A percentile compares a stretch with the other conserved stretches of the same genome.
These are phyloP conservation scores for Hamamelis virginiana DNA, from an alignment of 164 flowering plant genomes.

Conservation along the genomic window DNA sequence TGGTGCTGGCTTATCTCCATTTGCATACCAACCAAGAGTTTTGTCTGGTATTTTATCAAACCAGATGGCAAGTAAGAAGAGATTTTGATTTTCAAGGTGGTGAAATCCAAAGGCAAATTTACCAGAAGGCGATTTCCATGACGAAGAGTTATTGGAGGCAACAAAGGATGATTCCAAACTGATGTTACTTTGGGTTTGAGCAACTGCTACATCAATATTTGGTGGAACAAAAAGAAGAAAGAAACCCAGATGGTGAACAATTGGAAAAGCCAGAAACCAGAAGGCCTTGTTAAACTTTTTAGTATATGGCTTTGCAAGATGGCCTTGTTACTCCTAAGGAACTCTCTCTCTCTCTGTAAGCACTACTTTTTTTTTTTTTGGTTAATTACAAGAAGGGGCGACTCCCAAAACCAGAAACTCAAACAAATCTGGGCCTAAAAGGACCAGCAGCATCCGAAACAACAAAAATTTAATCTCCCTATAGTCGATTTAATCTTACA, in stretches of 20 bases:
- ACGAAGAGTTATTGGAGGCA: not conserved
- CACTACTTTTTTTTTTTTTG: too few species aligned
- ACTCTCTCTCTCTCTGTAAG: too few species aligned
- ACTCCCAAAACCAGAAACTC: too few species aligned
- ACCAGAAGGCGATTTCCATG: constrained; percentile 3
- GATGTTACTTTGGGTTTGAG: not conserved
- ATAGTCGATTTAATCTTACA: too few species aligned
- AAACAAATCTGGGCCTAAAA: too few species aligned
- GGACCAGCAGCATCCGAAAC: too few species aligned
- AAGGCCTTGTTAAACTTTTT: too few species aligned
- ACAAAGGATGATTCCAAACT: constrained; percentile 1
- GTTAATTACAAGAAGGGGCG: too few species aligned
- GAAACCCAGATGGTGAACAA: not conserved
- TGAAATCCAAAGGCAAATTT: constrained; percentile 6
- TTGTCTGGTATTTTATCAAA: constrained; percentile 7
- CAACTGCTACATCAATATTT: not conserved
- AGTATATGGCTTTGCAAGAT: too few species aligned
- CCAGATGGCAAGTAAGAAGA: constrained; percentile 14
- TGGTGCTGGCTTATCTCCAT: not conserved
- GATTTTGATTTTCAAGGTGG: not conserved
- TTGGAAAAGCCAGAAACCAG: not conserved
- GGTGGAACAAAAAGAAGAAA: not conserved
- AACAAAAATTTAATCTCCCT: too few species aligned
- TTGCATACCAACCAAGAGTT: constrained; percentile 6
- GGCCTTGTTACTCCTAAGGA: too few species aligned